A percentile compares a stretch with the other conserved stretches of the same genome.
Conservation (phyloP, 495 filamentous ascomycete genomes). For the Lentithecium fluviatile region DNA sequence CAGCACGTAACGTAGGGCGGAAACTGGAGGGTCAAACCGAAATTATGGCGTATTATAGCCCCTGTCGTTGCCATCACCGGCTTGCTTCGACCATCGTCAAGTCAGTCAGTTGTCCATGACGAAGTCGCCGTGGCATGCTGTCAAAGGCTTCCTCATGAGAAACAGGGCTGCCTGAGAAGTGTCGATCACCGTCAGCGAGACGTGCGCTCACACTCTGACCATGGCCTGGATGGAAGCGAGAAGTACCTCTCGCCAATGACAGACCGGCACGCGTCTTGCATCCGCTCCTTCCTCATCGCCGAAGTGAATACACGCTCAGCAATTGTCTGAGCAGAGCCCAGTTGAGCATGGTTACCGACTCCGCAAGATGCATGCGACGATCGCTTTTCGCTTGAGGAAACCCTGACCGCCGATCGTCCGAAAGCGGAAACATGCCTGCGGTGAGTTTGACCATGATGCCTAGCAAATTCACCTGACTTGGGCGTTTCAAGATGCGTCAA, state of each 20-base stretch:
- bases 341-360: background rate
- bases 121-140: background rate
- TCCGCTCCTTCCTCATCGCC: background rate
- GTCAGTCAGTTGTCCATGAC: background rate
- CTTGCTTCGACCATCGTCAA: background rate
- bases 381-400: slow-evolving; percentile 18
- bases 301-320: background rate
- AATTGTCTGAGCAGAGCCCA: too few species aligned
- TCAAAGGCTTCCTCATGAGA: background rate
- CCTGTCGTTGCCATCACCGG: slow-evolving; percentile 6
- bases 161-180: slow-evolving; percentile 21
- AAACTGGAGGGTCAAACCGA: background rate
- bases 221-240: background rate
- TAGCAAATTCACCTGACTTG: too few species aligned
- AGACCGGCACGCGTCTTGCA: background rate
- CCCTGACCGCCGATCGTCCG: slow-evolving; percentile 7
- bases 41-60: background rate
- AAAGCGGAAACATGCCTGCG: background rate
- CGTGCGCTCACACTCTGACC: background rate
- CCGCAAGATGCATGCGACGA: slow-evolving; percentile 7
- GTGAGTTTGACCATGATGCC: background rate
- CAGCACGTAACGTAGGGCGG: slow-evolving; percentile 10
- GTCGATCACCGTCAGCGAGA: slow-evolving; percentile 15
- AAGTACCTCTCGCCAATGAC: background rate
- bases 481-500: too few species aligned